phyloP scores from a whole-genome alignment of 2,329 filamentous ascomycete species.

The Neurospora crassa region DNA sequence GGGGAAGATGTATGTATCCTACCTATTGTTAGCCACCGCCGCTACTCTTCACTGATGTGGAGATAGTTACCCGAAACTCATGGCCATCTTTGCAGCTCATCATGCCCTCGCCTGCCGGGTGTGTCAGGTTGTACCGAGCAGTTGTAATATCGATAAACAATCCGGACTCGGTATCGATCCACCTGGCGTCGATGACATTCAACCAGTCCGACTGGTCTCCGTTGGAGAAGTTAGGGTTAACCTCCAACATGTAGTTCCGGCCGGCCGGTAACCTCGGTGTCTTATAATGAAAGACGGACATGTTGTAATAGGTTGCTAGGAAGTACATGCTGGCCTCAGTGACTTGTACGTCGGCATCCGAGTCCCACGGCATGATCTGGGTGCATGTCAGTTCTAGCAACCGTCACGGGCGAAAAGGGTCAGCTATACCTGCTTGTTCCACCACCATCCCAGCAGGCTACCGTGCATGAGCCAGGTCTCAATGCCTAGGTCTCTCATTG shows the following conservation, averaged over 20 bases:
- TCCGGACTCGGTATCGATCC: constrained; percentile 37
- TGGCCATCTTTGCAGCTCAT: constrained; percentile 42
- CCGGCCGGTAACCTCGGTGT: constrained; percentile 28
- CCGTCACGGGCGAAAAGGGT: constrained; percentile 2
- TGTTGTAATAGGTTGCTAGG: constrained; percentile 59
- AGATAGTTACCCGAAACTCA: constrained; percentile 32
- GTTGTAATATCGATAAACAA: constrained; percentile 43
- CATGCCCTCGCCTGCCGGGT: constrained; percentile 33
- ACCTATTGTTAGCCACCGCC: constrained; percentile 3
- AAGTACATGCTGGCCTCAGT: constrained; percentile 54
- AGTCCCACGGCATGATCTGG: constrained; percentile 67
- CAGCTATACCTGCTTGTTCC: constrained; percentile 46
- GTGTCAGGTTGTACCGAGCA: constrained; percentile 36
- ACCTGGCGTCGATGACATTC: constrained; percentile 39
- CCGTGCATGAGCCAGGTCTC: constrained; percentile 80
- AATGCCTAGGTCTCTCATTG: constrained; percentile 53
- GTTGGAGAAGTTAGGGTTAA: constrained; percentile 34
- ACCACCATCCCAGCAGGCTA: constrained; percentile 83
- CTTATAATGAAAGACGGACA: constrained; percentile 36
- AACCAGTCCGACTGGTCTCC: constrained; percentile 27
- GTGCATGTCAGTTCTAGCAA: background rate
- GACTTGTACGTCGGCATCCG: constrained; percentile 68
- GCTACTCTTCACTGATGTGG: background rate
- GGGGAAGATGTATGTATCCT: constrained; percentile 55
- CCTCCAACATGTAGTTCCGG: constrained; percentile 38